These are phyloP conservation scores for Vaccinium darrowii DNA, from an alignment of 148 eudicot genomes.

Conservation along the genomic window DNA sequence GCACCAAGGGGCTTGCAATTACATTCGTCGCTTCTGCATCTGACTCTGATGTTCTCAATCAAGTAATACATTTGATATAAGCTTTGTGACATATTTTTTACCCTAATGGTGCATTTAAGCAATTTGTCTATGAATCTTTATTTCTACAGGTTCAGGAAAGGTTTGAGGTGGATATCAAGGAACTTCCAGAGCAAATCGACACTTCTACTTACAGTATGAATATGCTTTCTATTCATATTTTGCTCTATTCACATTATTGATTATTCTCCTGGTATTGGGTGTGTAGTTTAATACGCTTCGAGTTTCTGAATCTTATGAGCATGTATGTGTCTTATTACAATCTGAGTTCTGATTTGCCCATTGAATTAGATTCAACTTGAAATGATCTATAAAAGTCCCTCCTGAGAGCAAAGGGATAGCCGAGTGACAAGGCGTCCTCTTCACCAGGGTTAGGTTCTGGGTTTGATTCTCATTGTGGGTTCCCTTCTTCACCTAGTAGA, in stretches of 20 bases:
- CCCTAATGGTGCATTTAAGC: not conserved
- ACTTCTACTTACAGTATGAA: slow-evolving; percentile 89
- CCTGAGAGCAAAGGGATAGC: not conserved
- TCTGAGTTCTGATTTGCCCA: not conserved
- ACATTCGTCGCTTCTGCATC: slow-evolving; percentile 83
- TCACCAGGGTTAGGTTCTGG: too few relatives aligned
- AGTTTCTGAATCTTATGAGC: not conserved
- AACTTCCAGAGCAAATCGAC: slow-evolving; percentile 97
- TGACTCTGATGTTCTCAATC: slow-evolving; percentile 83
- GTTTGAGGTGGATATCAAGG: slow-evolving; percentile 89
- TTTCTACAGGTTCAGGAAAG: slow-evolving; percentile 65
- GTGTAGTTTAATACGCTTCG: not conserved
- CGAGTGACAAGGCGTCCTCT: too few relatives aligned
- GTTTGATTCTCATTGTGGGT: too few relatives aligned
- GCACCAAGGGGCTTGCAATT: slow-evolving; percentile 93
- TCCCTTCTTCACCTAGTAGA: too few relatives aligned
- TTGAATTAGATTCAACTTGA: not conserved
- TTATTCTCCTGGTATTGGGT: not conserved
- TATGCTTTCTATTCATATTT: not conserved
- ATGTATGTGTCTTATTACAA: not conserved
- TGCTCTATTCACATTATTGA: not conserved
- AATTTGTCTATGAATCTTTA: not conserved
- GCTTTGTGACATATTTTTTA: not conserved
- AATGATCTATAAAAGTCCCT: not conserved
- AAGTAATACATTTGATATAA: slow-evolving; percentile 36